Evolutionary conservation across 2,329 filamentous ascomycete species (phyloP).

Genomic region (Pezicula rhizophila): DNA sequence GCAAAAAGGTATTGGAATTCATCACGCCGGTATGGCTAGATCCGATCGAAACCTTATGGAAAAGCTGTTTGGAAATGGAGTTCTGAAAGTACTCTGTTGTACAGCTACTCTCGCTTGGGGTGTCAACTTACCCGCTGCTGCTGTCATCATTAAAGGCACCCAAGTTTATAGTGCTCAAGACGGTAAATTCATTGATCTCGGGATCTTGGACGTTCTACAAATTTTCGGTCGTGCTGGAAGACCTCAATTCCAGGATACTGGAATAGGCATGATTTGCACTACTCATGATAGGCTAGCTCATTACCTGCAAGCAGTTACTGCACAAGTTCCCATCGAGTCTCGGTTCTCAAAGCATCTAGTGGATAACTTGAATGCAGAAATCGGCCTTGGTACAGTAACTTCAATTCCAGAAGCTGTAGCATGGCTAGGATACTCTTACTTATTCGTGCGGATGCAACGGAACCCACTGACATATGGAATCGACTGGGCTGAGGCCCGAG

Average conservation of each 20-base stretch:
- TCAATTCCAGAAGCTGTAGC: constrained; percentile 89
- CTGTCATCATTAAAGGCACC: constrained; percentile 96
- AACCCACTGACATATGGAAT: constrained; percentile 92
- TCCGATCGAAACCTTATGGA: constrained; percentile 96
- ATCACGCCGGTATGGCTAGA: constrained; percentile 94
- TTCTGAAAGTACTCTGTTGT: constrained; percentile 97
- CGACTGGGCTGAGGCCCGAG: constrained; percentile 82
- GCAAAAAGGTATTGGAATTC: constrained; percentile 85
- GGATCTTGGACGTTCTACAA: constrained; percentile 92
- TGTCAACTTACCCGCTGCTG: constrained; percentile 94
- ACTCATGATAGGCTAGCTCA: constrained; percentile 89
- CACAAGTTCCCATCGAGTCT: constrained; percentile 97
- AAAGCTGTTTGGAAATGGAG: constrained; percentile 79
- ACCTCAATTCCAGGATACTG: constrained; percentile 94
- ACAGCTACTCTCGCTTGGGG: constrained; percentile 97
- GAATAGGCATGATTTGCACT: constrained; percentile 97
- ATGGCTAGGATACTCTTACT: constrained; percentile 96
- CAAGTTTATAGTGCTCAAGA: constrained; percentile 95
- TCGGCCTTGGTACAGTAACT: constrained; percentile 88
- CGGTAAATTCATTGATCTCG: constrained; percentile 92
- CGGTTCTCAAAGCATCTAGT: constrained; percentile 89
- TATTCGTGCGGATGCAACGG: constrained; percentile 93
- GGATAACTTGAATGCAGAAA: constrained; percentile 94
- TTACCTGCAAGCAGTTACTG: constrained; percentile 87
- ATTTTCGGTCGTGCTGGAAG: constrained; percentile 98